These are phyloP conservation scores for Fraxinus greggii DNA, from an alignment of 305 asterid species.

Conservation along the genomic window DNA sequence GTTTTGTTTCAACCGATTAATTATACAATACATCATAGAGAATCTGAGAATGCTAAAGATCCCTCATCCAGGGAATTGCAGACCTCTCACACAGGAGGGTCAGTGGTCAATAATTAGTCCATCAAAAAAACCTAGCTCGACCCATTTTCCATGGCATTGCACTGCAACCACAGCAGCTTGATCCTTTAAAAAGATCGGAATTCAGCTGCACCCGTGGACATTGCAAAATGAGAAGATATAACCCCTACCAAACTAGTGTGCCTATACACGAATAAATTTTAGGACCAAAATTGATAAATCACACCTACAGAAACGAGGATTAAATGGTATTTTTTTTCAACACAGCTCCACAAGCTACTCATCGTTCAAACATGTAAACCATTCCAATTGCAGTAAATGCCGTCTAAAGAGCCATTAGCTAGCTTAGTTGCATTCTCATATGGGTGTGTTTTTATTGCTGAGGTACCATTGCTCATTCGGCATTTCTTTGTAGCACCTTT, in stretches of 20 bases:
- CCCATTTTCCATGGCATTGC: constrained; percentile 20
- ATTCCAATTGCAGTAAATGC: constrained; percentile 63
- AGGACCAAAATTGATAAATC: constrained; percentile 33
- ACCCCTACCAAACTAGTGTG: constrained; percentile 23
- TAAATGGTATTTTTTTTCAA: not conserved
- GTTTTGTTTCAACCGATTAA: not conserved
- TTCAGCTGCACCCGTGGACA: constrained; percentile 42
- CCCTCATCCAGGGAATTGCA: constrained; percentile 2
- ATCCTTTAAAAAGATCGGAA: constrained; percentile 65
- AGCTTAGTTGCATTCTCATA: constrained; percentile 51
- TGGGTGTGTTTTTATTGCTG: constrained; percentile 39
- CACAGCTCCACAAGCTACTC: constrained; percentile 2
- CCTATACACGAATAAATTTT: constrained; percentile 40
- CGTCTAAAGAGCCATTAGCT: constrained; percentile 65
- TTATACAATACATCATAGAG: not conserved
- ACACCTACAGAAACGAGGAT: constrained; percentile 6
- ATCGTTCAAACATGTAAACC: constrained; percentile 64
- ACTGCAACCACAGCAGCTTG: constrained; percentile 37
- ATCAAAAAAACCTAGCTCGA: not conserved
- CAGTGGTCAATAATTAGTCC: not conserved
- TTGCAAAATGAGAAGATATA: constrained; percentile 18
- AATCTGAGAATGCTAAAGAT: not conserved
- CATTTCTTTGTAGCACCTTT: constrained; percentile 35
- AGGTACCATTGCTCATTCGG: constrained; percentile 50
- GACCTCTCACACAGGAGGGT: not conserved